Evolutionary conservation across 352 stramenopile species (phyloP), one percentile per base, ranked within the genome.

Genomic region (Globisporangium viniferum): DNA sequence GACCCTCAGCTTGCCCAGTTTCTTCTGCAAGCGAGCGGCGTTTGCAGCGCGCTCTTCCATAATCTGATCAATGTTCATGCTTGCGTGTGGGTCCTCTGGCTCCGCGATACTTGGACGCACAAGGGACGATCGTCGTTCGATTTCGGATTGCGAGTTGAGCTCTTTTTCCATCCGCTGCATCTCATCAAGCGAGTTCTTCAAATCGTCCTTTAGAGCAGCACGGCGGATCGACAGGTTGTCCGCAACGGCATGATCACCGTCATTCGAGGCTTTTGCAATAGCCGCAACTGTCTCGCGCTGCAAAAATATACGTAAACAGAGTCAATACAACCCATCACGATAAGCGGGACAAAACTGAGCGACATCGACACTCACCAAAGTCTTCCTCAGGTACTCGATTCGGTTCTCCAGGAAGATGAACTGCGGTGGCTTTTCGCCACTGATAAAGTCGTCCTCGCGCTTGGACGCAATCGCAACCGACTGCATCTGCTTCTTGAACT

Each of bases 351-450:
- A 29, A 33, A 33, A 33, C 31, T 33, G 31, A 6, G 31, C 31
- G 31, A 46, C 22, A n/a, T 5, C 1, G n/a, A 7, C 24, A 72
- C 76, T 59, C 73, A 88, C 79, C 80, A 94, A 44, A 24, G 88
- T 88, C 59, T 93, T 90, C 12, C 74, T 77, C 20, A 93, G 61
- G 3, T 84, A 73, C 5, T 77, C 80, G 44, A 92, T 89, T 58
- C 88, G 88, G 62, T 88, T 90, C 66, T 94, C 87, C 51, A 92
- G 64, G 59, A 89, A 91, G 57, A 94, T 89, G 51, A 91, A 74
- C 64, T 93, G 84, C 20, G 87, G 87, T 4, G 84, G 82, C 63
- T 86, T 88, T 53, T 91, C 82, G 12, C 87, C 87, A 56, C 84
- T 93, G 70, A 94, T 90, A 58, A 94, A 80, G 29, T 88, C 84